Base-by-base conservation (phyloP, 75 land plant species). In the Picea glauca region DNA sequence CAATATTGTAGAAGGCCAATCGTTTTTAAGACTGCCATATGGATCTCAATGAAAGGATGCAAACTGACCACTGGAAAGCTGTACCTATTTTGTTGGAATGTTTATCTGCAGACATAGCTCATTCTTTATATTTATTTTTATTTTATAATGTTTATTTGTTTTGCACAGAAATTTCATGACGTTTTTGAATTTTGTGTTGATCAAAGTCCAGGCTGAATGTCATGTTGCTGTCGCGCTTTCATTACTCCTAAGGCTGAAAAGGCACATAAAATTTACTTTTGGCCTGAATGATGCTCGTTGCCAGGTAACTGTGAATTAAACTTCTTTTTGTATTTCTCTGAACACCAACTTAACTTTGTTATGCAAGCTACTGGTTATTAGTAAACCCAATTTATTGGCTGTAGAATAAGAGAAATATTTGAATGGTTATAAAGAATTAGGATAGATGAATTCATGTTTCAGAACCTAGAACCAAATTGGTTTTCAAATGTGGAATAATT, bases 211-310 rank as follows among this genome's bases (percentile, higher is more conserved):
- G 99, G 88, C 65, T 35, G 87, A 88, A 59, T 93, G 92, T 79
- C 79, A 87, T 64, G 84, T 87, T 6, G 98, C 99, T 70, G 87
- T 87, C 61, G 89, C 96, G 1, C 72, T 95, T 72, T 91, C 90
- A 68, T 87, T 98, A 56, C 93, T 98, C 43, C 75, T 98, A 80
- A 90, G 85, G 74, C 83, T 98, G 75, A 98, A 98, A 80, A 87
- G 98, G 79, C 90, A 98, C 80, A 80, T 93, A 77, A 98, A 98
- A 85, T 84, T 93, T 79, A 84, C 87, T 17, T 95, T 90, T 77
- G 78, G 88, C 78, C 74, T 98, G 60, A 87, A 89, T 75, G 99
- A 98, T 90, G 88, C 90, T 54, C 90, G 99, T 15, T 98, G 99
- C 79, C 99, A 98, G 96, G 99, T 92, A 78, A 30, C 17, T 50